These are phyloP conservation scores for Didymella glomerata DNA, from an alignment of 2,329 filamentous ascomycete genomes.

Conservation along the genomic window DNA sequence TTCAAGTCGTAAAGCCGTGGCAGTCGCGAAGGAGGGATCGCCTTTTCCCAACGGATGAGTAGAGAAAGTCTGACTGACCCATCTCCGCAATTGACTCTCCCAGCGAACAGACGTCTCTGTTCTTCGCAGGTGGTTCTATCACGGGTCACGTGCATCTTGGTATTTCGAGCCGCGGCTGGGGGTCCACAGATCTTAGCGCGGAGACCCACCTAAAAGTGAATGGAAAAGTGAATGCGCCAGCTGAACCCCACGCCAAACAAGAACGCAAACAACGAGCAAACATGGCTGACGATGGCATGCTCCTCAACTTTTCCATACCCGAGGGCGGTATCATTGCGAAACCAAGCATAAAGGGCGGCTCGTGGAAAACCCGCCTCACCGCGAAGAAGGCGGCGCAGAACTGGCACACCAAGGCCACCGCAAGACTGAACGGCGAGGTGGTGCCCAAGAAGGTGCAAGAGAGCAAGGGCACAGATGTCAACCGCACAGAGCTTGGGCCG, in stretches of 20 bases:
- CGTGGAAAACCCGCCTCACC: conserved; percentile 86
- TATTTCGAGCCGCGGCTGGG: conserved; percentile 12
- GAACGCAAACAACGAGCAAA: conserved; percentile 17
- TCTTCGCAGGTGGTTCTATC: conserved; percentile 20
- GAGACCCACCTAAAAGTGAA: conserved; percentile 34
- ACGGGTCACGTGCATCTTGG: background rate
- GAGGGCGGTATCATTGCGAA: conserved; percentile 71
- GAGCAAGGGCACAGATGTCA: conserved; percentile 40
- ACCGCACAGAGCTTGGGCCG: conserved; percentile 42
- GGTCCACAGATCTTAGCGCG: conserved; percentile 5
- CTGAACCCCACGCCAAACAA: conserved; percentile 5
- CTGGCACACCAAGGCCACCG: conserved; percentile 57
- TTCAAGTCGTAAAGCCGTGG: conserved; percentile 13
- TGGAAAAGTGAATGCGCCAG: conserved; percentile 3
- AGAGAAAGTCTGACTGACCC: conserved; percentile 12
- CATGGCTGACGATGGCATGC: conserved; percentile 96
- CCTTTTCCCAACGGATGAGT: conserved; percentile 17
- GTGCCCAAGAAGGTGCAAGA: conserved; percentile 31
- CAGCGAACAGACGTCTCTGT: conserved; percentile 32
- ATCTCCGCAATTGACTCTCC: conserved; percentile 17
- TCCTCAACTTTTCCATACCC: conserved; percentile 87
- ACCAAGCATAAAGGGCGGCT: conserved; percentile 81
- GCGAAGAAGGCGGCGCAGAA: conserved; percentile 74
- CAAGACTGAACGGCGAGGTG: conserved; percentile 42
- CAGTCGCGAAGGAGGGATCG: conserved; percentile 16